phyloP scores from a whole-genome alignment of 805 yeast species.

The Kodamaea kaohsiungensis region DNA sequence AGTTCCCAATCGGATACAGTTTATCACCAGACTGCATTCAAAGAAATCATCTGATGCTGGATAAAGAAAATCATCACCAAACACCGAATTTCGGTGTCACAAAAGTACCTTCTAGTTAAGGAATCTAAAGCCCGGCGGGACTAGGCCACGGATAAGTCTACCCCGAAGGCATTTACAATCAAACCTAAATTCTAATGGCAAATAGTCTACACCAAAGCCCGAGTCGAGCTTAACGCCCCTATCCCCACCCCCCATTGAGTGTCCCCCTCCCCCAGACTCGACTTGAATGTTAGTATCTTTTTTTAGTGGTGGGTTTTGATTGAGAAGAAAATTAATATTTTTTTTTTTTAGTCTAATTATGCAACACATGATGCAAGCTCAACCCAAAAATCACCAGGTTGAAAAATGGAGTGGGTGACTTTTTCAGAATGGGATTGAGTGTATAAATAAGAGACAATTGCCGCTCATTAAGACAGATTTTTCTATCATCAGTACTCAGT shows the following conservation, averaged over 20 bases:
- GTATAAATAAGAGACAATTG: constrained; percentile 2
- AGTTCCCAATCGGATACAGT: background rate
- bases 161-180: background rate
- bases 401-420: constrained; percentile 1
- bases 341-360: background rate
- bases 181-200: background rate
- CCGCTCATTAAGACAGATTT: background rate
- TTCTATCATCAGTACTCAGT: constrained; percentile 1
- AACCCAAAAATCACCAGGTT: background rate
- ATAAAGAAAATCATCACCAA: background rate
- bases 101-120: background rate
- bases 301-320: background rate
- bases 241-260: background rate
- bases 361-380: background rate
- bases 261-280: background rate
- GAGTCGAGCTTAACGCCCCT: background rate
- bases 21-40: background rate
- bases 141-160: background rate
- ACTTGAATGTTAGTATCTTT: background rate
- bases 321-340: background rate
- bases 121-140: background rate
- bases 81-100: background rate
- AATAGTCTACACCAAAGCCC: background rate
- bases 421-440: background rate
- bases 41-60: background rate